A percentile compares a stretch with the other conserved stretches of the same genome.
Evolutionary conservation across 257 asterid species (phyloP).

Genomic region (Solanum piurae): DNA sequence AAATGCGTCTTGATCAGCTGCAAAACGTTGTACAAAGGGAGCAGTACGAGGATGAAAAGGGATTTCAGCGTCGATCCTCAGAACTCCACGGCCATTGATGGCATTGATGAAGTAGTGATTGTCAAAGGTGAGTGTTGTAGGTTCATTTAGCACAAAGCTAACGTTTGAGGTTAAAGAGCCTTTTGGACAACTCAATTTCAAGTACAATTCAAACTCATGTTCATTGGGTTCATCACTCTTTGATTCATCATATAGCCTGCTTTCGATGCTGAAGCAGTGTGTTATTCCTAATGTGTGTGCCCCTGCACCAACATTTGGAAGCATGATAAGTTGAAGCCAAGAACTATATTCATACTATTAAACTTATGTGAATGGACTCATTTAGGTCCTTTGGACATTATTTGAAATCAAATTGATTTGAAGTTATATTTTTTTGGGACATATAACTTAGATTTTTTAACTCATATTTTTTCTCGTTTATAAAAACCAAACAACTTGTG

Average conservation of each 20-base stretch:
- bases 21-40: conserved; percentile 23
- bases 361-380: background rate
- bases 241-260: conserved; percentile 9
- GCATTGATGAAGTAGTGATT: conserved; percentile 25
- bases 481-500: no score
- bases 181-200: conserved; percentile 21
- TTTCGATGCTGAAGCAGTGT: conserved; percentile 21
- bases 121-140: conserved; percentile 24
- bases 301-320: conserved; percentile 9
- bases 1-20: conserved; percentile 16
- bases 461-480: no score
- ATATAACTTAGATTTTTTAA: no score
- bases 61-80: conserved; percentile 30
- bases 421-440: no score
- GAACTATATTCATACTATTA: background rate
- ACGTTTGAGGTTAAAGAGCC: background rate
- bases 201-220: background rate
- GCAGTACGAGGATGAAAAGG: conserved; percentile 29
- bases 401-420: no score
- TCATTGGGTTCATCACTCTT: background rate
- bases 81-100: conserved; percentile 23
- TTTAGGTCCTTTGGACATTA: no score
- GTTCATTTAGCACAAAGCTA: conserved; percentile 20
- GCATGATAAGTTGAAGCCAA: background rate
- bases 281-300: conserved; percentile 36